Base-by-base conservation (phyloP, 2,329 filamentous ascomycete species). In the Colletotrichum agaves region DNA sequence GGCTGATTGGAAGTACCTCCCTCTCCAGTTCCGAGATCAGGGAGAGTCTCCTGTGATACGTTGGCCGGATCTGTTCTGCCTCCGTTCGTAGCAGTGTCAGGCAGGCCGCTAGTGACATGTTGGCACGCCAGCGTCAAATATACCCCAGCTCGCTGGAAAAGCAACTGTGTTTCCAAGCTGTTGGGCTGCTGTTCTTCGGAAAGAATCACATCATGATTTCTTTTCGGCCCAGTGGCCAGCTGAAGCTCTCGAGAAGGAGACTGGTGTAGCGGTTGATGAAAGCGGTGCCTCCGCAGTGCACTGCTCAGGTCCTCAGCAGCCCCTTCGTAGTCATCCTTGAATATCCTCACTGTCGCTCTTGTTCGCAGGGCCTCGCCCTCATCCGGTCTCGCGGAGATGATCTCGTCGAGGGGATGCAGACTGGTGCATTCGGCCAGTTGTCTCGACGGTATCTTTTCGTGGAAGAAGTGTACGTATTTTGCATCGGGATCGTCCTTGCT, bases 381-480 rank as follows among this genome's bases (percentile, higher is more conserved):
- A 49, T 82, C 84, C 1, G 91, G 88, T 19, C 87, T 80, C 44
- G 88, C 85, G 12, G 82, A 80, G 67, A 94, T 90, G 63, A 95
- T 88, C 41, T 92, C 86, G 75, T 90, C 83, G 71, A 97, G 78
- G 4, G 89, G 84, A 59, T 87, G 81, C 63, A 94, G 78, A 69
- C 87, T 90, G 8, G 92, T 94, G 72, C 86, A 90, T 73, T 93
- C 88, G 39, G 89, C 91, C 76, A 96, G 82, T 75, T 91, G 89
- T 46, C 91, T 83, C 44, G 89, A 91, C 1, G 92, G 91, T 27
- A 96, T 94, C 85, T 95, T 96, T 79, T 97, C 92, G 79, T 95
- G 92, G 78, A 97, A 97, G 80, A 95, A 96, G 76, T 96, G 91
- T n/a, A 96, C 93, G 75, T 96, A 96, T 77, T 91, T 91, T 31